Base-by-base conservation (phyloP, 192 early-diverging fungal genomes). In the Rhizophagus clarus region DNA sequence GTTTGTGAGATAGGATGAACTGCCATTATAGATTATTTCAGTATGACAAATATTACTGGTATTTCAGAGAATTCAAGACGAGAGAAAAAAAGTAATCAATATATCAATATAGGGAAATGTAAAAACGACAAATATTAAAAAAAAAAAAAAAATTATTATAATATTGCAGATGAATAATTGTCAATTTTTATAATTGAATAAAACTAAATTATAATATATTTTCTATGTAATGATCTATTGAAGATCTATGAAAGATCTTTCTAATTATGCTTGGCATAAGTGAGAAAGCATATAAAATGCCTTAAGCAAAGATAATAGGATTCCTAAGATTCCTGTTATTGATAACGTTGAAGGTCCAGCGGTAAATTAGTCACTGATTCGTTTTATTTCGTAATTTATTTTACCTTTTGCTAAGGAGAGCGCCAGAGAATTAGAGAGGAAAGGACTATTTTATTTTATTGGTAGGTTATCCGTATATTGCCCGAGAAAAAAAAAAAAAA, bases 171-270 rank as follows among this genome's bases (percentile, higher is more conserved):
- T 31, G 61, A 17, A 34, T 49, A 72, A 28, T 32, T 45, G 32
- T 78, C 79, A 82, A 79, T 20, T 80, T 81, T 49, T 81, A 81
- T 61, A 80, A 84, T 9, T 81, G 72, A 22, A 80, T 75, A 49
- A 81, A 79, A 56, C 51, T 56, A 56, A 22, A 56, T 17, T 22
- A 22, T 67, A 67, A 31, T 31, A 32, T 67, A 31, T 28, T 12
- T 67, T 67, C 64, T 67, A 67, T 67, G 14, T 67, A 28, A 67
- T 31, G 31, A 67, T 67, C 64, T 67, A 67, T 67, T 67, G 64
- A 67, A 17, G 26, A 67, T 67, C 64, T 67, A 67, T 67, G 11
- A 17, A 67, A 67, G 14, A 67, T 32, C 64, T 67, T 67, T 67
- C 64, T 67, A 67, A 28, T 6, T 31, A 67, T 31, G 14, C 28